A percentile compares a stretch with the other conserved stretches of the same genome.
Evolutionary conservation across 2,329 filamentous ascomycete genomes (phyloP).

Genomic region (Aspergillus sp.): DNA sequence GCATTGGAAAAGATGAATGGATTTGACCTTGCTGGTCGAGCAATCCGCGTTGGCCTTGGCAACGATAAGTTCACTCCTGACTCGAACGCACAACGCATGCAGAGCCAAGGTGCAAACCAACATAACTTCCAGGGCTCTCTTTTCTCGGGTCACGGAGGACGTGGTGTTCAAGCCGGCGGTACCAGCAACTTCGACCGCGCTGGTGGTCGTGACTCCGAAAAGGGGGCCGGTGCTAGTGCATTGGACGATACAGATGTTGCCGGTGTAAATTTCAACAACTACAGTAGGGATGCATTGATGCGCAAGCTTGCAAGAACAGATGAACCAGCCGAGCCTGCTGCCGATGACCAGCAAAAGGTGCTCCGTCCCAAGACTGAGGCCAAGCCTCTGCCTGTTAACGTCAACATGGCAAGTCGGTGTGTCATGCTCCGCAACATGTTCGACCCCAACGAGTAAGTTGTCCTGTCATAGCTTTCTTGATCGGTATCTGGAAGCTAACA

Average conservation of each 20-base stretch:
- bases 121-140: slow-evolving; percentile 81
- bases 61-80: slow-evolving; percentile 99
- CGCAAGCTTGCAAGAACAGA: slow-evolving; percentile 95
- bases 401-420: slow-evolving; percentile 90
- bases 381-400: slow-evolving; percentile 78
- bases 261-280: slow-evolving; percentile 99
- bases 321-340: slow-evolving; percentile 63
- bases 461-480: not conserved
- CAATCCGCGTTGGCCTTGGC: slow-evolving; percentile 96
- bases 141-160: slow-evolving; percentile 86
- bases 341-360: slow-evolving; percentile 69
- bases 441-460: slow-evolving; percentile 80
- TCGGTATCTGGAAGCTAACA: slow-evolving; percentile 34
- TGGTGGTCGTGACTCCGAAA: slow-evolving; percentile 84
- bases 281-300: slow-evolving; percentile 98
- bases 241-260: slow-evolving; percentile 97
- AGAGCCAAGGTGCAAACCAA: slow-evolving; percentile 68
- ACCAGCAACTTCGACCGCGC: slow-evolving; percentile 82
- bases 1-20: slow-evolving; percentile 99
- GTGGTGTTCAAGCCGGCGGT: slow-evolving; percentile 77
- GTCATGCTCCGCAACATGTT: slow-evolving; percentile 96
- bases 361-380: slow-evolving; percentile 76
- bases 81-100: slow-evolving; percentile 91
- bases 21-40: slow-evolving; percentile 94
- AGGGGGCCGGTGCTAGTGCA: slow-evolving; percentile 84